Base-by-base conservation (phyloP, 2,329 filamentous ascomycete genomes). In the Plectosphaerella sp. region DNA sequence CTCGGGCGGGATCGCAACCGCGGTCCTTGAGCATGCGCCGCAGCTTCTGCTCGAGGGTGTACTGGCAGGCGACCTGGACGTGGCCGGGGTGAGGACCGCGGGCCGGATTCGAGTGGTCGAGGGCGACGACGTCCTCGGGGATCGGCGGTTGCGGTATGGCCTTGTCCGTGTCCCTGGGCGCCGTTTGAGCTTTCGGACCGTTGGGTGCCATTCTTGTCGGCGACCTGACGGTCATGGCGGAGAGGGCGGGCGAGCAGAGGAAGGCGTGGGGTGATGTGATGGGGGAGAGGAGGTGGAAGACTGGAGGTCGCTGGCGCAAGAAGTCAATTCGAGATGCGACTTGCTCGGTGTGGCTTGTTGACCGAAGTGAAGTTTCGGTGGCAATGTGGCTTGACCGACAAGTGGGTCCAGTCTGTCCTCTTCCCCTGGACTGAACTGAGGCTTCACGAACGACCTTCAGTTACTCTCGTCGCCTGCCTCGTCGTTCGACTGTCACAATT, bases 31-130 rank as follows among this genome's bases (percentile, higher is more conserved):
- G 79, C 67, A 86, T 85, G 62, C 83, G 82, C 55, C 91, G 86
- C 52, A 97, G 82, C 60, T 84, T 84, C 61, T 90, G 86, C 66
- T 97, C 90, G 58, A 90, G 87, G 56, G 91, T 82, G 72, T 93
- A 97, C 52, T 90, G 89, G 48, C 79, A 73, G 20, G 76, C 73
- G 41, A 76, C 73, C 41, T 72, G 73, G 48, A 78, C 74, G 58
- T 71, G 69, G 56, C 78, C 78, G 3, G 77, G 75, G 41, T 74
- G 72, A 48, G 73, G 73, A 2, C 73, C 73, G 56, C 58, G 65
- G 61, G 56, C 53, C 14, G 54, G 45, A 9, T 51, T 33, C 28
- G 49, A n/a, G 20, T 46, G 45, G 20, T 46, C 33, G 16, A 51
- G 42, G 47, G 49, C 20, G 15, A 35, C 14, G 15, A 46, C 47